Conservation (phyloP, 2,329 filamentous ascomycete species). For the Thielaviopsis euricoi region DNA sequence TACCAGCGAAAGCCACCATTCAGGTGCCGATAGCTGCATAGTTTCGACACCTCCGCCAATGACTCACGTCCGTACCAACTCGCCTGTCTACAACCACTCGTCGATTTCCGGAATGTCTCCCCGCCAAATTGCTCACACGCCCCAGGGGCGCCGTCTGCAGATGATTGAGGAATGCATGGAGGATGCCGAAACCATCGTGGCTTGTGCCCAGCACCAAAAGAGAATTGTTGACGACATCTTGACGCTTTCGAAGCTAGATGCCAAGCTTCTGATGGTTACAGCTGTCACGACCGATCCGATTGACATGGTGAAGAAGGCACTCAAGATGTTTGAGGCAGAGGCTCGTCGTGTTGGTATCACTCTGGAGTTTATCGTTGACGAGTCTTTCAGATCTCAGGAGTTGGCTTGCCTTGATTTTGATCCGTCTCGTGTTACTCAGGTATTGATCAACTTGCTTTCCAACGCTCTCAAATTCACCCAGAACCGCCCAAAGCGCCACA, state of each 20-base stretch:
- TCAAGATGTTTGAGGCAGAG: constrained; percentile 69
- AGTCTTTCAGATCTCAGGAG: constrained; percentile 38
- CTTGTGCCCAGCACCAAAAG: constrained; percentile 69
- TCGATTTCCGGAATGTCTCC: not conserved
- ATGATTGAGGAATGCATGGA: constrained; percentile 39
- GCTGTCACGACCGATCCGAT: constrained; percentile 53
- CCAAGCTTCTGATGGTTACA: constrained; percentile 54
- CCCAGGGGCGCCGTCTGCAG: not conserved
- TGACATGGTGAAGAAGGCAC: constrained; percentile 45
- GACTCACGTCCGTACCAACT: not conserved
- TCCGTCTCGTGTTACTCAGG: constrained; percentile 58
- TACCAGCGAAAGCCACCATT: constrained; percentile 4
- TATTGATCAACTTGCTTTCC: constrained; percentile 64
- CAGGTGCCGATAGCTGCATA: not conserved
- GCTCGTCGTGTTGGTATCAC: constrained; percentile 52
- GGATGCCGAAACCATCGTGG: constrained; percentile 59
- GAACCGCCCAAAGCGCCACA: constrained; percentile 38
- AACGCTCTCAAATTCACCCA: constrained; percentile 75
- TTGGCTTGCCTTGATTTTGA: constrained; percentile 55
- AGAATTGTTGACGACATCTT: constrained; percentile 61
- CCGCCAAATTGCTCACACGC: not conserved
- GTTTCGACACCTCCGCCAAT: not conserved
- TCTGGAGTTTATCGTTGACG: constrained; percentile 45
- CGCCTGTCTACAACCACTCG: not conserved
- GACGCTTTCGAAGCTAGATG: constrained; percentile 60